Evolutionary conservation across 495 filamentous ascomycete genomes (phyloP).

Genomic region (Penicillium mononematosum): DNA sequence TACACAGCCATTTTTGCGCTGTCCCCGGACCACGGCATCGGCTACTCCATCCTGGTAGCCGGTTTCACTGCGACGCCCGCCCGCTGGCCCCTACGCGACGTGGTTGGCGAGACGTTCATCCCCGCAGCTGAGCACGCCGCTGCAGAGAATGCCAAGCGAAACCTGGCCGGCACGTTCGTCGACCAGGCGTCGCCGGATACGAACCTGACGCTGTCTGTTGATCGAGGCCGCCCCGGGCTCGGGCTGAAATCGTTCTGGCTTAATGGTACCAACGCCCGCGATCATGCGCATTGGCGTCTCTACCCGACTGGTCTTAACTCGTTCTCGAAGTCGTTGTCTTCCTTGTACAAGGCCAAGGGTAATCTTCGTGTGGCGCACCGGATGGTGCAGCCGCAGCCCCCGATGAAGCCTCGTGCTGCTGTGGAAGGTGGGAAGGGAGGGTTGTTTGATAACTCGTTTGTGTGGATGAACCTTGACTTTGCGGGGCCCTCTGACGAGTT

Average conservation of each 20-base stretch:
- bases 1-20: conserved; percentile 19
- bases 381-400: not conserved
- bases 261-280: not conserved
- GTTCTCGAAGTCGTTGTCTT: conserved; percentile 6
- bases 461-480: conserved; percentile 17
- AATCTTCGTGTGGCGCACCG: conserved; percentile 3
- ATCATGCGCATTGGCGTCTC: not conserved
- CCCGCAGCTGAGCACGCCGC: conserved; percentile 7
- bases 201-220: conserved; percentile 10
- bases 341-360: conserved; percentile 8
- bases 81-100: conserved; percentile 10
- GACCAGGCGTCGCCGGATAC: not conserved
- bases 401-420: conserved; percentile 11
- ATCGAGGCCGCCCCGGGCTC: conserved; percentile 2
- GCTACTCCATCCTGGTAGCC: conserved; percentile 11
- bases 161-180: conserved; percentile 11
- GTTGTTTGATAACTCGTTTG: conserved; percentile 16
- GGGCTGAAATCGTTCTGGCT: conserved; percentile 4
- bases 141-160: conserved; percentile 4
- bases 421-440: conserved; percentile 18
- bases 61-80: conserved; percentile 7
- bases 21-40: conserved; percentile 20
- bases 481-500: conserved; percentile 1
- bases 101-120: conserved; percentile 12
- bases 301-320: conserved; percentile 12